These are phyloP conservation scores for Backusella mclennaniae DNA, from an alignment of 192 early-diverging fungal genomes.

Conservation along the genomic window DNA sequence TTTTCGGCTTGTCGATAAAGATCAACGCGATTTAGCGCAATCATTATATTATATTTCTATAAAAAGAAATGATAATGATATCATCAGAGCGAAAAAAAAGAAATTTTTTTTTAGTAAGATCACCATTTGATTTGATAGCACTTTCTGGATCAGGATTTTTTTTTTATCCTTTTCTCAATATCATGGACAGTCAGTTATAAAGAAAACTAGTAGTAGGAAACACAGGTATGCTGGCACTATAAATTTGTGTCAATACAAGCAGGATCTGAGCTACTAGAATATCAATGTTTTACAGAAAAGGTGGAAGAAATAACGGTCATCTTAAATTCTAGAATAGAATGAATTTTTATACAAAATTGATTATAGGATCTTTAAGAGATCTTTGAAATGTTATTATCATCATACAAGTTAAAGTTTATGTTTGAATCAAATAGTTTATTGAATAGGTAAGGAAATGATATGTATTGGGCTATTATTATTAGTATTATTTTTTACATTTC, in stretches of 20 bases:
- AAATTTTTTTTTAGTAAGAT: neutral
- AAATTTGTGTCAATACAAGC: neutral
- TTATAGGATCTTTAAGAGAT: no score
- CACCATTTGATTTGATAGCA: neutral
- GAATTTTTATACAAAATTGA: no score
- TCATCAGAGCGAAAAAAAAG: neutral
- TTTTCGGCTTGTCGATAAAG: neutral
- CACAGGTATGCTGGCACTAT: no score
- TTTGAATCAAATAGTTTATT: neutral
- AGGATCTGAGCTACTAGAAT: conserved; percentile 6
- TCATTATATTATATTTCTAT: neutral
- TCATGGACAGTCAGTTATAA: neutral
- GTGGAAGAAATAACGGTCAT: neutral
- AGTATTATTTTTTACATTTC: neutral
- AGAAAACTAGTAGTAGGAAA: neutral
- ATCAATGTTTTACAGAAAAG: conserved; percentile 15
- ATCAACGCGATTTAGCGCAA: neutral
- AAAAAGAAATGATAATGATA: neutral
- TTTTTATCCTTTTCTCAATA: no score
- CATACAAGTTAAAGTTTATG: no score
- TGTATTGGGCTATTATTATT: neutral
- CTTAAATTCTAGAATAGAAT: no score
- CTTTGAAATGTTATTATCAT: no score
- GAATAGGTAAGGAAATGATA: neutral
- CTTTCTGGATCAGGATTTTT: neutral